Base-by-base conservation (phyloP, 768 basidiomycete species). In the Mycena pura region DNA sequence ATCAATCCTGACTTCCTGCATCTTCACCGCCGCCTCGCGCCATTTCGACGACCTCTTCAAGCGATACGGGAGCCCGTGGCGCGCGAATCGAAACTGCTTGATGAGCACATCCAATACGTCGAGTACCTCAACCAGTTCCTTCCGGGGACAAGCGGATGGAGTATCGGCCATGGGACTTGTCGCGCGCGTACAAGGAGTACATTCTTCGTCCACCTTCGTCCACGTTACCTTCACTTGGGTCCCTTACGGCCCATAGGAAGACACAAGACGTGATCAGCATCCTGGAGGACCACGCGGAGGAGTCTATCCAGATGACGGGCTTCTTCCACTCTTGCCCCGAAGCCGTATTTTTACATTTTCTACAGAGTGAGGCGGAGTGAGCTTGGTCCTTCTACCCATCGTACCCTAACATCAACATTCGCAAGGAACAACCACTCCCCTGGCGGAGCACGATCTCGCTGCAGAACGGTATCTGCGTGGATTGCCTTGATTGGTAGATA, bases 401-500 rank as follows among this genome's bases (percentile, higher is more conserved):
- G 17, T n/a, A 6, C 8, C 17, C n/a, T 15, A 6, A 27, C 51
- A 27, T 27, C n/a, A n/a, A n/a, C n/a, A n/a, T 19, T 22, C 15
- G n/a, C 24, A 49, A 62, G 71, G 44, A 65, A 75, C 31, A 70
- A 72, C 29, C 75, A 78, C 62, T 74, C 6, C 64, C 76, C 1
- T 91, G 89, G 84, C 86, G 93, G 8, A 78, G 74, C 54, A 81
- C 77, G 2, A 93, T 97, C 64, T 82, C 86, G 2, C 76, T 99
- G 10, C 97, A 99, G 75, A 93, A 91, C 44, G 97, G 97, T 1
- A 86, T 99, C 25, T 92, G 97, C 69, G 95, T 99, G 0, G 96
- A 99, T 70, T 99, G 96, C 69, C 78, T 99, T 15, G 95, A 97
- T n/a, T n/a, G n/a, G n/a, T n/a, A n/a, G n/a, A n/a, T n/a, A n/a